These are phyloP conservation scores for Setomelanomma holmii DNA, from an alignment of 2,329 filamentous ascomycete species.

Conservation along the genomic window DNA sequence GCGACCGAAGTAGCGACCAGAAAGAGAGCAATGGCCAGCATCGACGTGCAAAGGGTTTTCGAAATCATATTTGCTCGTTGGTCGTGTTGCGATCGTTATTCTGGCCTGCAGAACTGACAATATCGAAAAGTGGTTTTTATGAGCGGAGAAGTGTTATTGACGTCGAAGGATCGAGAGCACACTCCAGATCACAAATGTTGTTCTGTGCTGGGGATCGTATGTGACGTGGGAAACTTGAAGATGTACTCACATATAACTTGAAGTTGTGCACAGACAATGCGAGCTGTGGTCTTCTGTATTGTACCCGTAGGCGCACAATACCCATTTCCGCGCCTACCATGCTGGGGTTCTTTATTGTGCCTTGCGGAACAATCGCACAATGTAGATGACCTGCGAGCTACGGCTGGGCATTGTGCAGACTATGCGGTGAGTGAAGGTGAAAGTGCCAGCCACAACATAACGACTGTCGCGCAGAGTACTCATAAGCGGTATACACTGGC, in stretches of 20 bases:
- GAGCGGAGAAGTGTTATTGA: background rate
- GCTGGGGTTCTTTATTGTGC: background rate
- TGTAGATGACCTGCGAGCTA: background rate
- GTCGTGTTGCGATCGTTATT: background rate
- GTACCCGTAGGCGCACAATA: background rate
- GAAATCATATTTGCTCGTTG: conserved; percentile 4
- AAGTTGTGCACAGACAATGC: conserved; percentile 5
- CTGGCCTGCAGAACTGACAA: conserved; percentile 2
- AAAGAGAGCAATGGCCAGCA: conserved; percentile 15
- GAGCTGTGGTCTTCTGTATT: too few species aligned
- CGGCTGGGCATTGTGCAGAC: background rate
- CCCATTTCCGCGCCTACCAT: background rate
- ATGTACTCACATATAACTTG: background rate
- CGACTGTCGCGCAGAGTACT: too few species aligned
- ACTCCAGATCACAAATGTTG: background rate
- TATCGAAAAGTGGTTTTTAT: background rate
- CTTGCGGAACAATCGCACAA: conserved; percentile 7
- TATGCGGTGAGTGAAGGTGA: conserved; percentile 1
- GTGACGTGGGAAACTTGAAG: background rate
- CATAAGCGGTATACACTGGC: too few species aligned
- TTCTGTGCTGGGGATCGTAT: background rate
- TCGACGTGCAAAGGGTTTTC: background rate
- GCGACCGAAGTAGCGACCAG: conserved; percentile 10
- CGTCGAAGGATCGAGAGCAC: background rate
- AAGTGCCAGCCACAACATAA: background rate